Base-by-base conservation (phyloP, 805 yeast species). In the Wickerhamomyces subpelliculosus region DNA sequence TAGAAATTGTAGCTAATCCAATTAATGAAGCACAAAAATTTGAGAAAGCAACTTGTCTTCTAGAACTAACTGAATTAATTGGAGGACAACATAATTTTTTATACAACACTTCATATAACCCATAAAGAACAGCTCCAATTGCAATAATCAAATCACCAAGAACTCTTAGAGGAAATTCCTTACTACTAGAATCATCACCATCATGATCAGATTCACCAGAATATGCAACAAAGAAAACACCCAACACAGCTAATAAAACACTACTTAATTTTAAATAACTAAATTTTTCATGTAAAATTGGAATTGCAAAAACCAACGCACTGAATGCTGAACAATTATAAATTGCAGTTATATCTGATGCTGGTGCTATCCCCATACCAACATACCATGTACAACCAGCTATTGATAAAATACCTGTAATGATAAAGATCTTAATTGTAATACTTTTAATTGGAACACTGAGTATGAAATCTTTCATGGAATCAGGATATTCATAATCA, bases 271-370 rank as follows among this genome's bases (percentile, higher is more conserved):
- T 86, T 36, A 73, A 51, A 66, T 75, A 67, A 4, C 80, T 73
- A 50, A 85, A 75, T 34, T 60, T 64, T 51, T 87, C 96, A 25
- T 73, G 64, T 36, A 87, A 64, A 17, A 87, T 58, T 1, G 88
- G 84, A 21, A 87, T 78, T 4, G 94, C 86, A 60, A 87, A 86
- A 13, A 84, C 73, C 52, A 87, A 80, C 0, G 95, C 95, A 4
- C 89, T 81, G 57, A 87, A 87, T 0, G 95, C 94, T 13, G 90
- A 80, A 55, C 93, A 85, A 62, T 87, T 86, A 62, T 86, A 87
- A 43, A 86, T 86, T 4, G 96, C 96, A 3, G 95, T 87, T 27
- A 87, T 82, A 51, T 87, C 95, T 4, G 86, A 70, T 0, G 94
- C 86, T 22, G 88, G 82, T 1, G 95, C 79, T 53, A 84, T 61